Evolutionary conservation across 345 rosid species (phyloP).

Genomic region (Firmiana major): DNA sequence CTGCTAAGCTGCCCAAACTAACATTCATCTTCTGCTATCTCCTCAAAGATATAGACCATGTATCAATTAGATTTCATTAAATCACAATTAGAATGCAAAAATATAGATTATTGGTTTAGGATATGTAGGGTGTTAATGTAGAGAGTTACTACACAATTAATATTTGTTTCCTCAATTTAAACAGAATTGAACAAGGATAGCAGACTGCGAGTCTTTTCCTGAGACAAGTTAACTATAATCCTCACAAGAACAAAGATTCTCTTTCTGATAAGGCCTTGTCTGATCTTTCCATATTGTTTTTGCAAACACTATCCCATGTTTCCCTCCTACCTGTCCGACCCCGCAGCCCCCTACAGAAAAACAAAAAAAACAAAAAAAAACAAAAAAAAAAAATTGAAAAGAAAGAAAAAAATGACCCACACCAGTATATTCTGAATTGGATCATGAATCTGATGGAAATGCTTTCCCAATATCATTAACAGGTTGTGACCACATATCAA

Average conservation of each 20-base stretch:
- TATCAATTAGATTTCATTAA: no score
- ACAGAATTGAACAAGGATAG: neutral
- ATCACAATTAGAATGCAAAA: no score
- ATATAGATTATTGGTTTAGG: no score
- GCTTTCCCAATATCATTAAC: neutral
- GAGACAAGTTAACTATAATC: neutral
- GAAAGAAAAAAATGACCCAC: neutral
- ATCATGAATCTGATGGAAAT: neutral
- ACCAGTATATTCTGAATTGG: neutral
- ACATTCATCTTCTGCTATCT: no score
- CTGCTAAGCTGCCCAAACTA: no score
- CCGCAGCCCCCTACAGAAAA: neutral
- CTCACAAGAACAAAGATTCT: neutral
- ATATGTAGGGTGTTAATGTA: no score
- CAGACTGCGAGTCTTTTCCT: neutral
- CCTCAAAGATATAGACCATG: no score
- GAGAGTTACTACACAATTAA: no score
- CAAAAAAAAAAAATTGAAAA: neutral
- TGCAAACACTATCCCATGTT: neutral
- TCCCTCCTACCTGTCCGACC: neutral
- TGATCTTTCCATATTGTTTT: neutral
- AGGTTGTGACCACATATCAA: neutral
- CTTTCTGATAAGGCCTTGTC: neutral
- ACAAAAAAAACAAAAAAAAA: neutral
- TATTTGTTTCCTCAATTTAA: neutral